Conservation (phyloP, 2,329 filamentous ascomycete species). For the Alternaria arborescens region DNA sequence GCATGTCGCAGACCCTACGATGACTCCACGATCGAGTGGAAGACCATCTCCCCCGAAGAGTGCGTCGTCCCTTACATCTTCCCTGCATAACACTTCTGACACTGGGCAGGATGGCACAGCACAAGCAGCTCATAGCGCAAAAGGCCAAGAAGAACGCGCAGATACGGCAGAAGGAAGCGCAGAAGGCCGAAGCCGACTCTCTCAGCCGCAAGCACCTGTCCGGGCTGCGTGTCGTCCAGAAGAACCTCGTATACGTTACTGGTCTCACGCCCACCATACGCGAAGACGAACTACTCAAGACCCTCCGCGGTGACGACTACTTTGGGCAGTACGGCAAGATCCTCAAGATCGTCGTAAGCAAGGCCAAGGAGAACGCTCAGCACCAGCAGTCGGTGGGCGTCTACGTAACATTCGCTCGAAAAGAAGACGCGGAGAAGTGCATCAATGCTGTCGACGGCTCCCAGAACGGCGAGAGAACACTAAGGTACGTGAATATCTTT, state of each 20-base stretch:
- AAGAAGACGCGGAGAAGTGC: slow-evolving; percentile 87
- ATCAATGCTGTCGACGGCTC: slow-evolving; percentile 94
- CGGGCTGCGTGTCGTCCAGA: slow-evolving; percentile 94
- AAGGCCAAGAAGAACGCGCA: slow-evolving; percentile 95
- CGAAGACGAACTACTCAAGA: slow-evolving; percentile 91
- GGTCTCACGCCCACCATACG: slow-evolving; percentile 90
- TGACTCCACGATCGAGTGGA: slow-evolving; percentile 97
- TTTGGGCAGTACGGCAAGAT: slow-evolving; percentile 99
- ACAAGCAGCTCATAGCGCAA: slow-evolving; percentile 76
- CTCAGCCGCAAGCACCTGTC: slow-evolving; percentile 95
- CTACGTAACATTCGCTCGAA: slow-evolving; percentile 96
- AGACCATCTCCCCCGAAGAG: slow-evolving; percentile 94
- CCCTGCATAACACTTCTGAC: slow-evolving; percentile 32
- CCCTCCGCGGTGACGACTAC: slow-evolving; percentile 87
- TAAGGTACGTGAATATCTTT: slow-evolving; percentile 66
- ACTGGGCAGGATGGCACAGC: slow-evolving; percentile 70
- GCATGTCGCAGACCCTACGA: slow-evolving; percentile 95
- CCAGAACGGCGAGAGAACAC: slow-evolving; percentile 83
- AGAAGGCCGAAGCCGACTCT: slow-evolving; percentile 95
- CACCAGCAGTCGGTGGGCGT: slow-evolving; percentile 89
- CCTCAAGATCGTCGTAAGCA: slow-evolving; percentile 98
- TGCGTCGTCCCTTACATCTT: slow-evolving; percentile 64
- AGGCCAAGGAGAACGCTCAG: slow-evolving; percentile 77
- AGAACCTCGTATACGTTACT: slow-evolving; percentile 98
- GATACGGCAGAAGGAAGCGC: slow-evolving; percentile 89